phyloP scores from a whole-genome alignment of 306 rosid species.

The Erythrophleum fordii region DNA sequence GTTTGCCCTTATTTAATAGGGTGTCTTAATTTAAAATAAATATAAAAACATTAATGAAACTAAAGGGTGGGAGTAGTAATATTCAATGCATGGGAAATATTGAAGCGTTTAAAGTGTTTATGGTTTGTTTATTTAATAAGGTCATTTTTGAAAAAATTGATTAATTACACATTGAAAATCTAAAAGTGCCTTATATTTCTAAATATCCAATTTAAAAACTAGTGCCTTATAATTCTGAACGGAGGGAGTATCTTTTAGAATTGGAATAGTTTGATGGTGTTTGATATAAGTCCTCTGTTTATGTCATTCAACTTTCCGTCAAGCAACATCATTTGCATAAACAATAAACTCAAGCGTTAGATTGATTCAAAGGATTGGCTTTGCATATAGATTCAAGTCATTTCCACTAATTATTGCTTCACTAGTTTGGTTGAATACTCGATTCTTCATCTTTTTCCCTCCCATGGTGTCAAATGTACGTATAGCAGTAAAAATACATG shows the following conservation, averaged over 20 bases:
- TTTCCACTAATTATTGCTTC: not conserved
- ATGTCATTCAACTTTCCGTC: constrained; percentile 7
- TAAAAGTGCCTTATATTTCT: too few species aligned
- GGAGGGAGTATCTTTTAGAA: constrained; percentile 1
- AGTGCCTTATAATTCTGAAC: too few species aligned
- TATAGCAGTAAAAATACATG: not conserved
- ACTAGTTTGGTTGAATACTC: not conserved
- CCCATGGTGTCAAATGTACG: not conserved
- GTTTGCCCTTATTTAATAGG: too few species aligned
- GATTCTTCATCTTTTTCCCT: constrained; percentile 15
- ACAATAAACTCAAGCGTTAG: constrained; percentile 17
- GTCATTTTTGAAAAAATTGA: too few species aligned
- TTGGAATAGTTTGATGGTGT: constrained; percentile 29
- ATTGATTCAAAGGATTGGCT: constrained; percentile 15
- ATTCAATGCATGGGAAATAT: too few species aligned
- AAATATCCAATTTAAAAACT: too few species aligned
- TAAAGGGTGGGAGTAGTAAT: too few species aligned
- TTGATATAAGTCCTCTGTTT: constrained; percentile 12
- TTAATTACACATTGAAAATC: too few species aligned
- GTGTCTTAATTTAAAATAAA: too few species aligned
- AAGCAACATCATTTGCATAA: constrained; percentile 6
- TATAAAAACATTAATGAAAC: too few species aligned
- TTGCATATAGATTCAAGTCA: constrained; percentile 27
- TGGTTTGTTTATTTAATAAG: too few species aligned
- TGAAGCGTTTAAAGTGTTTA: too few species aligned